A percentile compares a stretch with the other conserved stretches of the same genome.
Conservation (phyloP, 345 rosid species). For the Cardamine occulta region DNA sequence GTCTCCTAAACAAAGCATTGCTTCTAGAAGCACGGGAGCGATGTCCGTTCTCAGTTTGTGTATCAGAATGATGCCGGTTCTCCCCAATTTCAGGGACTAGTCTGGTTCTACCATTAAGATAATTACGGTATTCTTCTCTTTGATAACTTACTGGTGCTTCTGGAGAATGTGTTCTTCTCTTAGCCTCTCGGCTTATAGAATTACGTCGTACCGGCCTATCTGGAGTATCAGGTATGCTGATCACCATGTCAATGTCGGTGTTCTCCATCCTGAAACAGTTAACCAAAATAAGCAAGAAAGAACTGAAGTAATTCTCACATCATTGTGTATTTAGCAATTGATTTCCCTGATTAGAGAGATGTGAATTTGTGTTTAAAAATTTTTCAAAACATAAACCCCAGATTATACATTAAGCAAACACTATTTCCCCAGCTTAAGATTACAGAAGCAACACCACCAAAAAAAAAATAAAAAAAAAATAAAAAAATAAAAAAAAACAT, state of each 20-base stretch:
- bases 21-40: constrained; percentile 33
- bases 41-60: constrained; percentile 39
- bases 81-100: constrained; percentile 42
- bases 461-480: not conserved
- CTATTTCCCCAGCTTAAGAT: not conserved
- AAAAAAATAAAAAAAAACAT: not conserved
- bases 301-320: constrained; percentile 7
- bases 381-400: constrained; percentile 1
- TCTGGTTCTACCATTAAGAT: constrained; percentile 40
- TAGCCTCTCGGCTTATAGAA: constrained; percentile 34
- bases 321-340: not conserved
- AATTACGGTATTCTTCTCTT: constrained; percentile 47
- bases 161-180: constrained; percentile 48
- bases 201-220: constrained; percentile 54
- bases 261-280: constrained; percentile 64
- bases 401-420: constrained; percentile 18
- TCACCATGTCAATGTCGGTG: constrained; percentile 62
- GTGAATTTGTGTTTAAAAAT: not conserved
- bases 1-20: constrained; percentile 56
- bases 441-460: not conserved
- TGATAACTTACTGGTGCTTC: constrained; percentile 36
- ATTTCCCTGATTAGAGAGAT: not conserved
- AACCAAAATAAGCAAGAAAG: not conserved
- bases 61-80: constrained; percentile 37
- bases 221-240: constrained; percentile 80